Evolutionary conservation across 352 stramenopile species (phyloP), one percentile per base, ranked within the genome.

Genomic region (Phytophthora fragariae): DNA sequence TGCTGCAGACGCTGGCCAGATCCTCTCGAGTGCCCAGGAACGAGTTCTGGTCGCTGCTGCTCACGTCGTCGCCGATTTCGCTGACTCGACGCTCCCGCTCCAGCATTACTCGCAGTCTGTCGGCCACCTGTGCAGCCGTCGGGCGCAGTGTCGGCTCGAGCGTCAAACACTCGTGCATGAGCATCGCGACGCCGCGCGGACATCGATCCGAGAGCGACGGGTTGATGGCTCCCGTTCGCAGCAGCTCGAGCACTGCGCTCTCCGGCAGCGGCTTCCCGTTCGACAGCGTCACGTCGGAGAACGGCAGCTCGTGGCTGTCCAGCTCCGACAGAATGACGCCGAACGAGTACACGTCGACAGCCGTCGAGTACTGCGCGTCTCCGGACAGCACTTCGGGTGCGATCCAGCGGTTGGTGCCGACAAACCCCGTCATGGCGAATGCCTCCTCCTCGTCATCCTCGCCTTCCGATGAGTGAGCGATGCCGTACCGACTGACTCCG

Each of bases 281-380:
- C 11, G 84, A 90, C 0, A 88, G 56, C 19, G 78, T 83, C 7
- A 92, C 69, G 35, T 92, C 84, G 4, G 75, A 86, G 62, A 92
- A 94, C 4, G 88, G 88, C 11, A 87, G 66, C 57, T 92, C 81
- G 58, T 93, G 85, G 35, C 68, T 92, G 61, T 93, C 88, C 4
- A 94, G 68, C 73, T 94, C 88, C 6, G 76, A 83, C 6, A 94
- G 44, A 52, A 94, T 88, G 10, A 92, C 76, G 14, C 88, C 88
- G 33, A 95, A 92, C 50, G 88, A 82, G 67, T 93, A 95, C 57
- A 95, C 79, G 56, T 95, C 88, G 6, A 83, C 75, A 1, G 83
- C 78, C 15, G 80, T 70, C 1, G 74, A 84, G 55, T 83, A 82
- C 3, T 69, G 58, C 12, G 65, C 68, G n/a, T 90, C 71, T 1